A percentile compares a stretch with the other conserved stretches of the same genome.
Evolutionary conservation across 2,329 filamentous ascomycete genomes (phyloP).

Genomic region (Cladosporium sp.): DNA sequence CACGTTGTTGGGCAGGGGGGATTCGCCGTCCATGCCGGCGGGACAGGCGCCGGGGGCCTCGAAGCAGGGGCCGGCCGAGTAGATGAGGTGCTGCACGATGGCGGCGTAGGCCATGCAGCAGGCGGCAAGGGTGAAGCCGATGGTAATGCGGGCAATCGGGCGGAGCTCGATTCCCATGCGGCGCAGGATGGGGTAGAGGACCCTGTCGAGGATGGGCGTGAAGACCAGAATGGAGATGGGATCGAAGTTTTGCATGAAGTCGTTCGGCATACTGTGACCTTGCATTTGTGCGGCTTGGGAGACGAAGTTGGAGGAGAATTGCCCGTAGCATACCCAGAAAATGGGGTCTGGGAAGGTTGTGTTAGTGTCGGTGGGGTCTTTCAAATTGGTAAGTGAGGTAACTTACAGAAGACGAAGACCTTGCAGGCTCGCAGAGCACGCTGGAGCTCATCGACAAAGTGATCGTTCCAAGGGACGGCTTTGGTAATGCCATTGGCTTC

Average conservation of each 20-base stretch:
- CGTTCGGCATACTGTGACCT: slow-evolving; percentile 44
- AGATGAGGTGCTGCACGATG: slow-evolving; percentile 55
- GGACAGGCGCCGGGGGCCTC: slow-evolving; percentile 37
- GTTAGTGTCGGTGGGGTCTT: not conserved
- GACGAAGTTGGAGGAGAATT: slow-evolving; percentile 43
- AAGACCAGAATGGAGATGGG: slow-evolving; percentile 44
- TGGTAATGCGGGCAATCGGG: slow-evolving; percentile 51
- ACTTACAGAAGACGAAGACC: slow-evolving; percentile 52
- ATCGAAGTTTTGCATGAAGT: slow-evolving; percentile 47
- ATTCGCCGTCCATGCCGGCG: slow-evolving; percentile 31
- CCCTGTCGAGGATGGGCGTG: slow-evolving; percentile 42
- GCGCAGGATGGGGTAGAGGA: slow-evolving; percentile 45
- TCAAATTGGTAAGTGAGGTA: no score
- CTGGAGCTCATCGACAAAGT: slow-evolving; percentile 69
- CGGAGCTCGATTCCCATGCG: slow-evolving; percentile 37
- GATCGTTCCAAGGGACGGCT: slow-evolving; percentile 59
- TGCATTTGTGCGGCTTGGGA: slow-evolving; percentile 46
- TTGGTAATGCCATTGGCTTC: slow-evolving; percentile 45
- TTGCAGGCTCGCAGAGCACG: slow-evolving; percentile 63
- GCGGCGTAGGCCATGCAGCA: slow-evolving; percentile 53
- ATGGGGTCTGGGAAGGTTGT: slow-evolving; percentile 31
- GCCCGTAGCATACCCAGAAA: slow-evolving; percentile 42
- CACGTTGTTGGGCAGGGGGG: slow-evolving; percentile 36
- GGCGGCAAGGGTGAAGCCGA: slow-evolving; percentile 51
- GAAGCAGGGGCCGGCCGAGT: slow-evolving; percentile 51